phyloP scores from a whole-genome alignment of 2,329 filamentous ascomycete species.

The Acrocalymma vagum region DNA sequence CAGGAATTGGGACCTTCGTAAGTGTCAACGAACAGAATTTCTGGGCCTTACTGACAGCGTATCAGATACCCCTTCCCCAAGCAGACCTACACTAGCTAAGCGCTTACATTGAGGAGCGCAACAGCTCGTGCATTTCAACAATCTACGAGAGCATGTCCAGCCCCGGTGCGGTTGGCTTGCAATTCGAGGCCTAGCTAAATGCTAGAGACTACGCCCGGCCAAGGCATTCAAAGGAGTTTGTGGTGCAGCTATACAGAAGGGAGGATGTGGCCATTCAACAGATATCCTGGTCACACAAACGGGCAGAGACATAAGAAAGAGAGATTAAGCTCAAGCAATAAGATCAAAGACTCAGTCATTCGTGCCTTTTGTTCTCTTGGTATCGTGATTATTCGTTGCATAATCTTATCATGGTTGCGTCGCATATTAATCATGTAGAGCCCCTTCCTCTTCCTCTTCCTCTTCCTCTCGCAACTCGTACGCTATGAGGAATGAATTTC shows the following conservation, averaged over 20 bases:
- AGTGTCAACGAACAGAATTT: too few species aligned
- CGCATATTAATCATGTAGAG: too few species aligned
- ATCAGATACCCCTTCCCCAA: conserved; percentile 45
- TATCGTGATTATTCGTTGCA: too few species aligned
- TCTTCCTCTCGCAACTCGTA: conserved; percentile 29
- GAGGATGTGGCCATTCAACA: conserved; percentile 21
- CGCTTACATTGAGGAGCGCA: conserved; percentile 34
- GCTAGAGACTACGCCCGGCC: too few species aligned
- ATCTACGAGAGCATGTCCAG: conserved; percentile 41
- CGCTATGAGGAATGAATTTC: conserved; percentile 69
- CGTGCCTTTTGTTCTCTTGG: too few species aligned
- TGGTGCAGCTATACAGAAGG: conserved; percentile 2
- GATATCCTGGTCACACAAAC: too few species aligned
- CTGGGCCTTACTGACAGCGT: conserved; percentile 11
- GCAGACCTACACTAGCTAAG: conserved; percentile 51
- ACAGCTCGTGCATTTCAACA: conserved; percentile 52
- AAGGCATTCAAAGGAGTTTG: conserved; percentile 1
- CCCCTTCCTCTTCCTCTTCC: conserved; percentile 28
- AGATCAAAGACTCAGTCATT: too few species aligned
- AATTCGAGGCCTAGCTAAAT: conserved; percentile 1
- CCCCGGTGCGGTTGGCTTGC: conserved; percentile 4
- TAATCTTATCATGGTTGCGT: too few species aligned
- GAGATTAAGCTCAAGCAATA: too few species aligned
- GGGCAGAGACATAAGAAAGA: too few species aligned
- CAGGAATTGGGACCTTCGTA: conserved; percentile 96